These are phyloP conservation scores for Heliamphora pulchella DNA, from an alignment of 179 eudicot species.

Conservation along the genomic window DNA sequence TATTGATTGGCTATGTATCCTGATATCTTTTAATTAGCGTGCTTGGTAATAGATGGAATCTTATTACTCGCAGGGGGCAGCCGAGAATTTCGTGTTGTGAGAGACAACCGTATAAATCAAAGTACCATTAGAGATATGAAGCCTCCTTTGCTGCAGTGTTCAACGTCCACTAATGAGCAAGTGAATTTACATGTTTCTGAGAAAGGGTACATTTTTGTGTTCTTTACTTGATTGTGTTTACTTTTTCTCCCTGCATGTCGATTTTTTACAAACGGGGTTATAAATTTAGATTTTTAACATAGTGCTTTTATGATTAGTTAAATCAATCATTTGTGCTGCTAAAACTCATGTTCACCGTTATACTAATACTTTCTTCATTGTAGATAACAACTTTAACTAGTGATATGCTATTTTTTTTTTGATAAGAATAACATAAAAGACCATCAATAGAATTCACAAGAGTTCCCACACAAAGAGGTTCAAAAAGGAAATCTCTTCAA, in stretches of 20 bases:
- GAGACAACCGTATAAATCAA: constrained; percentile 73
- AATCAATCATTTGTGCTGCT: background rate
- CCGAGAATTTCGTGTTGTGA: constrained; percentile 80
- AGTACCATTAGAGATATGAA: constrained; percentile 37
- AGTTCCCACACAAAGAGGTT: too few relatives aligned
- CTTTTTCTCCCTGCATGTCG: background rate
- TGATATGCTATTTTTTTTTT: background rate
- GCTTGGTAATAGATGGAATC: constrained; percentile 7
- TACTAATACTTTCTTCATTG: background rate
- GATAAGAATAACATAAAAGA: background rate
- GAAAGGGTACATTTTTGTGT: constrained; percentile 41
- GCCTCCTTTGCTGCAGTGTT: constrained; percentile 27
- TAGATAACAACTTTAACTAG: background rate
- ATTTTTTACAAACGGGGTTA: background rate
- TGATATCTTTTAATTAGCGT: background rate
- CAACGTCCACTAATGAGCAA: constrained; percentile 34
- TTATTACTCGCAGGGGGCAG: constrained; percentile 40
- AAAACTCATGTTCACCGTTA: background rate
- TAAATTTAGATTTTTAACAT: background rate
- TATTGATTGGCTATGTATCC: background rate
- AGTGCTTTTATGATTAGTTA: background rate
- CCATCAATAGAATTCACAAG: too few relatives aligned
- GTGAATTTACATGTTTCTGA: constrained; percentile 26
- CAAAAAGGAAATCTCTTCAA: too few relatives aligned
- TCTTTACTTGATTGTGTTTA: background rate